Conservation (phyloP, 768 basidiomycete species). For the Hygrophorus russula region DNA sequence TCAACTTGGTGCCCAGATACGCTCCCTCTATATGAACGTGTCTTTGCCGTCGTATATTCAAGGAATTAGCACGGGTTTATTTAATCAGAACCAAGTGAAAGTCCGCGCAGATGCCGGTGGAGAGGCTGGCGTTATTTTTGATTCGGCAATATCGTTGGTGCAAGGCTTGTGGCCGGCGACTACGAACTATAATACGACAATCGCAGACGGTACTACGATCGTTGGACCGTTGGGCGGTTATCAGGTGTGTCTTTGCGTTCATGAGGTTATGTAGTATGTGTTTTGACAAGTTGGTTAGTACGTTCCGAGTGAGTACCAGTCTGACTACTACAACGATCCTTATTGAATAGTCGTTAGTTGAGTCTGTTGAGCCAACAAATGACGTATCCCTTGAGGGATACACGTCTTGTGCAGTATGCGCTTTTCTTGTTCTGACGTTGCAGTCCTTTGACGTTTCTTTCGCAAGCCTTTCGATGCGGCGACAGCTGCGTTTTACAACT, state of each 20-base stretch:
- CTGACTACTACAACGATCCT: not conserved
- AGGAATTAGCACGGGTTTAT: constrained; percentile 25
- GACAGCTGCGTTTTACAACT: no score
- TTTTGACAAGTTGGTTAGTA: constrained; percentile 13
- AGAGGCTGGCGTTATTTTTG: constrained; percentile 55
- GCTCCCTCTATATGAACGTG: constrained; percentile 38
- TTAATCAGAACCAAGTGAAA: constrained; percentile 24
- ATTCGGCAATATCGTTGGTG: constrained; percentile 54
- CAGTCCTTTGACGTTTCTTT: not conserved
- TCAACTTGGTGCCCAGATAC: constrained; percentile 42
- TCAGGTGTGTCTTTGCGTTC: constrained; percentile 23
- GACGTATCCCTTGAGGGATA: constrained; percentile 60
- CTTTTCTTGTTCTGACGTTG: constrained; percentile 1
- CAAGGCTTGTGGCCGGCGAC: constrained; percentile 60
- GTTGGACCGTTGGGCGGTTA: constrained; percentile 54
- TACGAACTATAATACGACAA: constrained; percentile 30
- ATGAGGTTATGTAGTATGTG: not conserved
- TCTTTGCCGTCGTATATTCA: constrained; percentile 43
- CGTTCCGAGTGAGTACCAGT: constrained; percentile 24
- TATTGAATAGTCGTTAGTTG: constrained; percentile 24
- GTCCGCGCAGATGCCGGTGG: constrained; percentile 60
- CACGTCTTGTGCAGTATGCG: constrained; percentile 42
- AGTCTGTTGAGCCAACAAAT: constrained; percentile 50
- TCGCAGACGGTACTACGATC: constrained; percentile 58
- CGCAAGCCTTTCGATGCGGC: no score